Evolutionary conservation across 2,329 filamentous ascomycete genomes (phyloP).

Genomic region (Aspergillus ibericus): DNA sequence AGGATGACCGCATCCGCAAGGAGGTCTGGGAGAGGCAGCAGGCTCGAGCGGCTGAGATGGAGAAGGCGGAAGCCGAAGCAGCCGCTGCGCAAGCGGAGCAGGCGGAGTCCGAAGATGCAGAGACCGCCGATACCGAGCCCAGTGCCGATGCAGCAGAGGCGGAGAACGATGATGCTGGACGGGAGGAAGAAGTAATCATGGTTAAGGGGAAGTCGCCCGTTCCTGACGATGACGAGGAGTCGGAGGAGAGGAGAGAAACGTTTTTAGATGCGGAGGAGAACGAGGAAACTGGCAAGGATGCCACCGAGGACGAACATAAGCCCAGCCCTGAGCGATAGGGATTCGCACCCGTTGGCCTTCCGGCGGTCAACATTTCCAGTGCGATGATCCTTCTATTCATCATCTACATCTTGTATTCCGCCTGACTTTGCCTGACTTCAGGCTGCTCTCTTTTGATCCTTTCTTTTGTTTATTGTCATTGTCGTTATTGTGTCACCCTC

Average conservation of each 20-base stretch:
- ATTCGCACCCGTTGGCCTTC: not conserved
- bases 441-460: not conserved
- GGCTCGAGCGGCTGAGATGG: slow-evolving; percentile 52
- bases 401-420: not conserved
- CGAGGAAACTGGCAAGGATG: slow-evolving; percentile 1
- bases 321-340: slow-evolving; percentile 1
- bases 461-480: not conserved
- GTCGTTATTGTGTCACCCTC: not conserved
- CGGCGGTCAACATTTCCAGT: slow-evolving; percentile 2
- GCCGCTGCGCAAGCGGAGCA: slow-evolving; percentile 22
- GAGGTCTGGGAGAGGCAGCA: slow-evolving; percentile 65
- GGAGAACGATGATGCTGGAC: slow-evolving; percentile 9
- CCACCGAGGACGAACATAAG: not conserved
- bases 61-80: slow-evolving; percentile 35
- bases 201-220: slow-evolving; percentile 8
- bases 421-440: not conserved
- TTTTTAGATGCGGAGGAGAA: slow-evolving; percentile 6
- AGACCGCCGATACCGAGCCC: slow-evolving; percentile 9
- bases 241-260: not conserved
- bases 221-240: slow-evolving; percentile 7
- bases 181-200: slow-evolving; percentile 7
- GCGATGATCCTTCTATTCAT: slow-evolving; percentile 3
- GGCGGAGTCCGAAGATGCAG: slow-evolving; percentile 11
- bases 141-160: not conserved
- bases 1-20: slow-evolving; percentile 80